Evolutionary conservation across 139 green algal species (phyloP).

Genomic region (Picochlorum sp.): DNA sequence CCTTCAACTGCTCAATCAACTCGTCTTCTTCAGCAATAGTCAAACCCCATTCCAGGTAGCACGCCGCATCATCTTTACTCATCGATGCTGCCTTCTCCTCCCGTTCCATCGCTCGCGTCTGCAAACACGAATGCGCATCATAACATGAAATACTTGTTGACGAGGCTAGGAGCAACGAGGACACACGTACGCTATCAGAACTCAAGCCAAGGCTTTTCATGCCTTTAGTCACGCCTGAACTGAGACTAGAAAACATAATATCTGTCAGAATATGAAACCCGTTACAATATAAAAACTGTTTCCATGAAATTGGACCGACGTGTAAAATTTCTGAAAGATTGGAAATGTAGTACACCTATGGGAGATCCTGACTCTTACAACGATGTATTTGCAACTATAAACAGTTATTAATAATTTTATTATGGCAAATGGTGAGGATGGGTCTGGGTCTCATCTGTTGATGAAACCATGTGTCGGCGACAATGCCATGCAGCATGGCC

Average conservation of each 20-base stretch:
- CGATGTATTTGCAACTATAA: too few species aligned
- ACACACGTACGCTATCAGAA: not conserved
- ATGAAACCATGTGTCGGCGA: too few species aligned
- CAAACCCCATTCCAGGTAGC: conserved; percentile 15
- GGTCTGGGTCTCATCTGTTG: too few species aligned
- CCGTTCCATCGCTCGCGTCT: not conserved
- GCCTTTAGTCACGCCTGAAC: conserved; percentile 4
- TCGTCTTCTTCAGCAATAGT: conserved; percentile 17
- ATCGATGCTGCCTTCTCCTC: not conserved
- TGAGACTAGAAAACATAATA: not conserved
- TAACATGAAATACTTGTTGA: not conserved
- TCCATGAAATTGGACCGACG: too few species aligned
- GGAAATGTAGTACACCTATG: too few species aligned
- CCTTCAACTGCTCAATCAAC: conserved; percentile 20
- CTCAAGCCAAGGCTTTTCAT: conserved; percentile 4
- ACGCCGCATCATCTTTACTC: conserved; percentile 14
- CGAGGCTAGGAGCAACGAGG: not conserved
- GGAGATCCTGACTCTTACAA: too few species aligned
- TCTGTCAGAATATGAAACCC: not conserved
- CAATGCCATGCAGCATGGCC: too few species aligned
- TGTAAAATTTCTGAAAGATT: too few species aligned
- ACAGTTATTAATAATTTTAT: too few species aligned
- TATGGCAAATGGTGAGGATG: too few species aligned
- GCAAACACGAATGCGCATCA: not conserved
- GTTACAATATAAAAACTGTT: too few species aligned